Base-by-base conservation (phyloP, 1,139 yeast species). In the Diutina ranongensis region DNA sequence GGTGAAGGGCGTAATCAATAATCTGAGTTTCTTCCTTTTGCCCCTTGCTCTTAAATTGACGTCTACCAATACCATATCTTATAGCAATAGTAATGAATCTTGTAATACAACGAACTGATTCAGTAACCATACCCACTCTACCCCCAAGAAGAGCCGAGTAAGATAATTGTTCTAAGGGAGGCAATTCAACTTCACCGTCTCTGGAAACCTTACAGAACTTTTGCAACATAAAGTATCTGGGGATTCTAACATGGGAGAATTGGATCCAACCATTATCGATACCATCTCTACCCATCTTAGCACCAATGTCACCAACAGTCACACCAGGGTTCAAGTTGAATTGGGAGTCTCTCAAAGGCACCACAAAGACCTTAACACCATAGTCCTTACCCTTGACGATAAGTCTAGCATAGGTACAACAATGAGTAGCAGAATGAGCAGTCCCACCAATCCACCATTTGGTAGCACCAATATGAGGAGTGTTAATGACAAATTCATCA, bases 371-470 rank as follows among this genome's bases (percentile, higher is more conserved):
- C 59, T 70, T 70, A 50, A 70, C 73, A 52, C 74, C 75, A 53
- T 68, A 69, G 54, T 70, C 75, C 55, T 67, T 59, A 44, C 71
- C 73, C 47, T 65, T 57, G 47, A 70, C 72, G 46, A 65, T 62
- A 51, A 69, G 65, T 50, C 75, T 56, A 41, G 74, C 74, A 55
- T 70, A 70, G 46, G 62, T 68, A 21, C 67, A 47, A 49, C 68
- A 60, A 55, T 69, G 75, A 44, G 74, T 67, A 44, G 75, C 65
- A n/a, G 72, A 65, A 56, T 70, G 75, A 45, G 74, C 74, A 48
- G 75, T 74, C 54, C 74, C 74, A 46, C 75, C 74, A 46, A 70
- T 70, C 75, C 75, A 70, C 75, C 75, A 70, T 55, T 70, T 70
- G 50, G 75, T 68, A 50, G 75, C 75, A 54, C 74, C 72, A 53